These are phyloP conservation scores for Raddia distichophylla DNA, from an alignment of 176 grass and related monocot species.

Conservation along the genomic window DNA sequence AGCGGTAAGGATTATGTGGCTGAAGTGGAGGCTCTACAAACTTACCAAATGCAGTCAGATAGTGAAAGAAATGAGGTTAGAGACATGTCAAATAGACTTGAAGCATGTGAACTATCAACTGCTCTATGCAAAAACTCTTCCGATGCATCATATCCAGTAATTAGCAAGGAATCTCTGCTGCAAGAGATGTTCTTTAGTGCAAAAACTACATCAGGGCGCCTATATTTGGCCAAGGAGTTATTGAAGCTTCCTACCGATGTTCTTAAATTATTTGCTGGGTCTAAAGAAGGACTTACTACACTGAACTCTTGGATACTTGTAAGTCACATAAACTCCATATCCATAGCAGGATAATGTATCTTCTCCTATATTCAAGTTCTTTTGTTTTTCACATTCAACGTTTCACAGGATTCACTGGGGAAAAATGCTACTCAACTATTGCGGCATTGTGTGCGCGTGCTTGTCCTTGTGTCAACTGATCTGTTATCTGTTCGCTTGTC, in stretches of 20 bases:
- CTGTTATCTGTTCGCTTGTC: constrained; percentile 88
- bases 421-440: constrained; percentile 96
- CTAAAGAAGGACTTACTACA: constrained; percentile 80
- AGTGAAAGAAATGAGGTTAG: constrained; percentile 89
- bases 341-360: constrained; percentile 19
- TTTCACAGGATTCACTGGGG: constrained; percentile 87
- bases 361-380: constrained; percentile 27
- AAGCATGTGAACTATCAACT: constrained; percentile 74
- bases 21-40: constrained; percentile 85
- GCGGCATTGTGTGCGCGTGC: constrained; percentile 92
- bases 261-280: constrained; percentile 92
- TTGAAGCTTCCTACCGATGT: constrained; percentile 65
- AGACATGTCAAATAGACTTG: constrained; percentile 86
- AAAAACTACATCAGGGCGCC: constrained; percentile 86
- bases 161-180: constrained; percentile 75
- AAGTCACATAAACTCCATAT: constrained; percentile 45
- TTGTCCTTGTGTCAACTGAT: constrained; percentile 89
- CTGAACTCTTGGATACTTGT: constrained; percentile 98
- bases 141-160: constrained; percentile 55
- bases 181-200: constrained; percentile 94
- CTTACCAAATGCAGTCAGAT: constrained; percentile 72
- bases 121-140: constrained; percentile 71
- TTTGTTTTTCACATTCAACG: constrained; percentile 39
- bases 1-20: constrained; percentile 84
- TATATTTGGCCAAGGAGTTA: constrained; percentile 90